Base-by-base conservation (phyloP, 2,329 filamentous ascomycete genomes). In the Sclerotinia borealis region DNA sequence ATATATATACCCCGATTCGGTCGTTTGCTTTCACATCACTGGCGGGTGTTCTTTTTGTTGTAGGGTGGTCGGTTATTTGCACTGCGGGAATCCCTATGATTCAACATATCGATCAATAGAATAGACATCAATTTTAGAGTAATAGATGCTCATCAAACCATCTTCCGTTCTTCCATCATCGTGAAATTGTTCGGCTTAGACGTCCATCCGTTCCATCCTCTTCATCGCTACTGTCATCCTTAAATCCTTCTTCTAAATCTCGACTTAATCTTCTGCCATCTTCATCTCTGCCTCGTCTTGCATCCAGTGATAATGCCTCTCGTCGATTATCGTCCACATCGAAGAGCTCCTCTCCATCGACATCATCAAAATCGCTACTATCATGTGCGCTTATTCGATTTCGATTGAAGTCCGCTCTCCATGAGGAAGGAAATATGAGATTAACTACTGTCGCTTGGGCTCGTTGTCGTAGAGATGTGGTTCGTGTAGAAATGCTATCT, bases 211-310 rank as follows among this genome's bases (percentile, higher is more conserved):
- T 41, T 34, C 61, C 69, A 11, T 69, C 69, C 5, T 55, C 59
- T 31, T 86, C 84, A 43, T 88, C 85, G 63, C 88, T 85, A 72
- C 88, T 90, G 69, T 90, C 87, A 73, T 91, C 88, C 76, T 85
- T 84, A 72, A 91, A 91, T 0, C 87, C 88, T 71, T 88, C 83
- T 74, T 93, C 90, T 59, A 93, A 76, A 70, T 96, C 92, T 76
- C 91, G 81, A 74, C 91, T 93, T 66, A 96, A 72, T 66, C 92
- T 81, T 69, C 84, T 79, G 54, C 80, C 81, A 65, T 85, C 83
- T 51, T 76, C 75, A 52, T 73, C 70, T 61, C 79, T 67, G 71
- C 70, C 74, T 72, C 68, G 76, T 73, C 65, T 58, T 27, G 69
- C 70, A 68, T 73, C 72, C 4, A 74, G 60, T 4, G 71, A 74